These are phyloP conservation scores for Melastoma malabathricum DNA, from an alignment of 345 rosid genomes.

Conservation along the genomic window DNA sequence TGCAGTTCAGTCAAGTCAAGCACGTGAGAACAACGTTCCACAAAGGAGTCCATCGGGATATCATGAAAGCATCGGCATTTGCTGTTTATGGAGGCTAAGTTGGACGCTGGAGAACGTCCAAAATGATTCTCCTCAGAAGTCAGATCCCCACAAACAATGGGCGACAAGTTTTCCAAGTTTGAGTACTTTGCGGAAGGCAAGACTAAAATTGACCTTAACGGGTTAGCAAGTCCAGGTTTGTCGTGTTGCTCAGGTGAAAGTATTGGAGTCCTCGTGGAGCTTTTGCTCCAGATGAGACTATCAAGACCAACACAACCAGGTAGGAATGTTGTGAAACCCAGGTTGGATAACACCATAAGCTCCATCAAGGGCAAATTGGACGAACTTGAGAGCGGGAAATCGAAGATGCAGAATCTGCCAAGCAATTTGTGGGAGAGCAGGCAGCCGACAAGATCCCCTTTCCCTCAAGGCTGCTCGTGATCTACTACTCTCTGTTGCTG, in stretches of 20 bases:
- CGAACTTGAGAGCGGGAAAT: constrained; percentile 80
- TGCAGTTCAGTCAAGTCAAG: constrained; percentile 78
- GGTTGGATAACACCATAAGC: constrained; percentile 68
- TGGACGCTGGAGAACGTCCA: constrained; percentile 81
- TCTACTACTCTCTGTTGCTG: constrained; percentile 38
- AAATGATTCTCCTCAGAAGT: constrained; percentile 71
- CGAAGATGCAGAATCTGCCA: constrained; percentile 22
- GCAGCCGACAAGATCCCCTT: constrained; percentile 53
- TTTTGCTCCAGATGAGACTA: constrained; percentile 86
- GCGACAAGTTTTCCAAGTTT: constrained; percentile 84
- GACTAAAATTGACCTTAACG: constrained; percentile 81
- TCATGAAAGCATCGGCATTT: constrained; percentile 77
- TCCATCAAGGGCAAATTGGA: constrained; percentile 88
- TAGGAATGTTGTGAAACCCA: constrained; percentile 92
- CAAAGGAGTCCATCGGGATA: constrained; percentile 81
- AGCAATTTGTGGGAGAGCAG: constrained; percentile 52
- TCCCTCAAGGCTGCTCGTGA: constrained; percentile 49
- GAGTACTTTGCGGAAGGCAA: constrained; percentile 74
- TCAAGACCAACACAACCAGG: constrained; percentile 87
- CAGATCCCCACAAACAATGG: constrained; percentile 69
- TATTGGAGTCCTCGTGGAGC: constrained; percentile 83
- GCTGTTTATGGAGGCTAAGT: constrained; percentile 71
- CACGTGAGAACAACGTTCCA: constrained; percentile 69
- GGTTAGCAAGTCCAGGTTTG: constrained; percentile 77
- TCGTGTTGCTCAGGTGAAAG: constrained; percentile 79